Evolutionary conservation across 2,329 filamentous ascomycete species (phyloP).

Genomic region (Claviceps maximensis): DNA sequence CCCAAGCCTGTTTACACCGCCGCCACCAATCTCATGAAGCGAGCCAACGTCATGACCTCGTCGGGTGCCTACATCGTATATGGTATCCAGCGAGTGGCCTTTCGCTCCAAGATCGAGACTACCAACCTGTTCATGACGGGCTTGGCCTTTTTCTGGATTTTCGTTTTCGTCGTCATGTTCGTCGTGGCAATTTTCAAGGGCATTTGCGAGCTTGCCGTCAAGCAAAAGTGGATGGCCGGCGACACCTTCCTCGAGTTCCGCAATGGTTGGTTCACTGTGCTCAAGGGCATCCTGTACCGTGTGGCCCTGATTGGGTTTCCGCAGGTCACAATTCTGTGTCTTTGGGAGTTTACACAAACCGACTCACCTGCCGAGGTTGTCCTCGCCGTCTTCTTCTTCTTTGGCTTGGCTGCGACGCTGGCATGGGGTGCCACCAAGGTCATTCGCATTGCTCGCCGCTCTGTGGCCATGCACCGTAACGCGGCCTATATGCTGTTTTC

Average conservation of each 20-base stretch:
- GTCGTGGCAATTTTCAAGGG: constrained; percentile 70
- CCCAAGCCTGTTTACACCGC: constrained; percentile 24
- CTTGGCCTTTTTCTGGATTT: constrained; percentile 75
- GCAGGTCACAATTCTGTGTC: constrained; percentile 75
- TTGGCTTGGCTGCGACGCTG: constrained; percentile 65
- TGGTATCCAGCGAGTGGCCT: constrained; percentile 82
- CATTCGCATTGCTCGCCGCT: constrained; percentile 75
- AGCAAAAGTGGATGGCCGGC: constrained; percentile 62
- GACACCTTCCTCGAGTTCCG: constrained; percentile 90
- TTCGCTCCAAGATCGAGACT: constrained; percentile 59
- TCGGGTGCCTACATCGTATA: constrained; percentile 51
- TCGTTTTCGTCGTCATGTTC: constrained; percentile 62
- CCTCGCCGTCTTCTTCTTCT: constrained; percentile 76
- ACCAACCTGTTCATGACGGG: constrained; percentile 93
- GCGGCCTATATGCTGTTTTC: constrained; percentile 95
- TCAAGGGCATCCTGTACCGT: constrained; percentile 89
- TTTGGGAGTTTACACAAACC: constrained; percentile 82
- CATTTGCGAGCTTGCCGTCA: constrained; percentile 62
- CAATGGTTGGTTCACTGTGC: constrained; percentile 81
- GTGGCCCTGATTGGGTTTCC: constrained; percentile 83
- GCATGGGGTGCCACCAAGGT: constrained; percentile 85
- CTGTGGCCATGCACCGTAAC: constrained; percentile 85
- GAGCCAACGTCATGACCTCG: constrained; percentile 37
- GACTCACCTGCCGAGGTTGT: constrained; percentile 82
- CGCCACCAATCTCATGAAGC: constrained; percentile 35